A percentile compares a stretch with the other conserved stretches of the same genome.
Evolutionary conservation across 1,284 basidiomycete genomes (phyloP).

Genomic region (Heterobasidion irregulare): DNA sequence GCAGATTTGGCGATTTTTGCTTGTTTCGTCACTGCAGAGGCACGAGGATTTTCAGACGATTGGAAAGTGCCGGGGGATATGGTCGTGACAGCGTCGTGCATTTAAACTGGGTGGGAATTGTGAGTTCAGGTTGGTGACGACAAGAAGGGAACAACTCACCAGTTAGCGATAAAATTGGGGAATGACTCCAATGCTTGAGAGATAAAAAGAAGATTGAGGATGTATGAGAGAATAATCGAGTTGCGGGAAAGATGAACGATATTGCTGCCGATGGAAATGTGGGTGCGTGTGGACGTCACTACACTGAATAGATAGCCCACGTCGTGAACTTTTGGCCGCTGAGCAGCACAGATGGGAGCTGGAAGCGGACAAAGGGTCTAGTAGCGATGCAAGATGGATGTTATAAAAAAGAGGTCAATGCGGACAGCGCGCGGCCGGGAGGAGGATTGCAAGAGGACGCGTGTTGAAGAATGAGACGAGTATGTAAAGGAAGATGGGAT

Average conservation of each 20-base stretch:
- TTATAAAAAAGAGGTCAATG: conserved; percentile 47
- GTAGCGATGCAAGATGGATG: conserved; percentile 30
- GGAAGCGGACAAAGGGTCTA: conserved; percentile 24
- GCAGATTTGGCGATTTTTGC: conserved; percentile 18
- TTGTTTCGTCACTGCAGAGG: conserved; percentile 30
- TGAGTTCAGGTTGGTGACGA: conserved; percentile 9
- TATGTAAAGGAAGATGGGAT: conserved; percentile 24
- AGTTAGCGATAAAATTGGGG: conserved; percentile 53
- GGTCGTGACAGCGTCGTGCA: conserved; percentile 53
- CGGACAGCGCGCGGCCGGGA: background rate
- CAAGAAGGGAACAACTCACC: conserved; percentile 28
- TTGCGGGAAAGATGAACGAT: conserved; percentile 18
- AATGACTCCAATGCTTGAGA: conserved; percentile 36
- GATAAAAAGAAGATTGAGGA: conserved; percentile 36
- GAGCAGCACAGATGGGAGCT: background rate
- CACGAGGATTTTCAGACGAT: conserved; percentile 22
- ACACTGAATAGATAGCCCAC: conserved; percentile 28
- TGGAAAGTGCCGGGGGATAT: conserved; percentile 25
- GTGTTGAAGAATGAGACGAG: conserved; percentile 21
- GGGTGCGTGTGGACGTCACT: conserved; percentile 14
- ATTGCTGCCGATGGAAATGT: conserved; percentile 5
- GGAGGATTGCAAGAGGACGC: conserved; percentile 6
- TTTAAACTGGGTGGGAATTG: conserved; percentile 23
- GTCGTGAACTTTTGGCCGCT: background rate
- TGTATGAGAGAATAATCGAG: conserved; percentile 42